Evolutionary conservation across 2,329 filamentous ascomycete genomes (phyloP), one percentile per base, ranked within the genome.

Genomic region (Bimuria novae-zelandiae): DNA sequence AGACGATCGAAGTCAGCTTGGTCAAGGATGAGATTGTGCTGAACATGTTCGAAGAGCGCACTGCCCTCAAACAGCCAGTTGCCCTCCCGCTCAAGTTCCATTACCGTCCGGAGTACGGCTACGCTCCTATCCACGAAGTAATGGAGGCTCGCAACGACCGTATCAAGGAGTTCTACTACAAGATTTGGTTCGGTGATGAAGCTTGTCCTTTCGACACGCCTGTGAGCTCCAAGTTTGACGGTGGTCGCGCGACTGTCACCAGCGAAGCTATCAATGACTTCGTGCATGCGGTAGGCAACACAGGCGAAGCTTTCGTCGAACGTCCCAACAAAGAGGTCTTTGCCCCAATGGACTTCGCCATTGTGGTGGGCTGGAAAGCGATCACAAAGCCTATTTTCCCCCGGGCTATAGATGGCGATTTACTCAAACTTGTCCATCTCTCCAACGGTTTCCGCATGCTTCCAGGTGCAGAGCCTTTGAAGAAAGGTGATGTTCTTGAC

Each of bases 311-410:
- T 7, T 99, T 99, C 64, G 93, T 99, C 48, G 93, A 97, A 68
- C 86, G 93, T 42, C 93, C 92, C 39, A 93, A 92, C 62, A 97
- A 97, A 80, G 87, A 90, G 57, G 90, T 97, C 60, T 93, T 89
- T 65, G 94, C 94, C 7, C 94, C 95, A 27, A 99, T 99, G 94
- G 94, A 99, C 76, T 99, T 96, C 68, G 92, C 92, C 61, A 96
- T 97, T 62, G 92, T 97, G n/a, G 89, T 95, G 45, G 92, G 92
- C 57, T 97, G 92, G 92, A 97, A 99, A 79, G 94, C 94, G 37
- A 99, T 99, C 69, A 99, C 92, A 10, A 97, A 97, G 83, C 94
- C 94, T 12, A 99, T 99, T 75, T 99, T 99, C 83, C 94, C 94
- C 60, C 88, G 92, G 63, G 90, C 87, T 56, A 97, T 99, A 66